Evolutionary conservation across 768 basidiomycete species (phyloP).

Genomic region (Hortiboletus campestris): DNA sequence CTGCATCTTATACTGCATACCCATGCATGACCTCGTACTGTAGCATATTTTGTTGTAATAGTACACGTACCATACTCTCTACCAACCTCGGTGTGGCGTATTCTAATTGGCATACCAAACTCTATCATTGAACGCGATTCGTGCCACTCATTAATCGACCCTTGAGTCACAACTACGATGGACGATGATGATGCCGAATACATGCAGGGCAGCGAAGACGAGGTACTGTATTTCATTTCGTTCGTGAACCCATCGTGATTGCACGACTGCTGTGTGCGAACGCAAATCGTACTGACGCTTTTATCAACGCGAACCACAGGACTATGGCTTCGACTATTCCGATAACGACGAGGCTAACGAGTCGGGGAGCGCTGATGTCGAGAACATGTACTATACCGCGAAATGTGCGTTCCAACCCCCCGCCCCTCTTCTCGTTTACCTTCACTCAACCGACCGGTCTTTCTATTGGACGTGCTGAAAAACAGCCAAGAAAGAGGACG

Average conservation of each 20-base stretch:
- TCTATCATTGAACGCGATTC: not conserved
- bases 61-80: not conserved
- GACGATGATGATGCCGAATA: slow-evolving; percentile 95
- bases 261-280: not conserved
- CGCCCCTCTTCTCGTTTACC: not conserved
- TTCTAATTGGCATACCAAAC: not conserved
- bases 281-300: slow-evolving; percentile 1
- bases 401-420: slow-evolving; percentile 64
- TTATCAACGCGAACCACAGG: slow-evolving; percentile 43
- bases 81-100: not conserved
- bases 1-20: slow-evolving; percentile 19
- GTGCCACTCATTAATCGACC: slow-evolving; percentile 6
- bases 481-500: slow-evolving; percentile 90
- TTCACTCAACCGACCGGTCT: not conserved
- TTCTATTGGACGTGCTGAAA: not conserved
- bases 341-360: slow-evolving; percentile 84
- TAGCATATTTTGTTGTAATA: slow-evolving; percentile 24
- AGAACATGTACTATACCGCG: slow-evolving; percentile 98
- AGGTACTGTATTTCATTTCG: slow-evolving; percentile 45
- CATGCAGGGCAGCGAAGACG: slow-evolving; percentile 86
- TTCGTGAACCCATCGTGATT: slow-evolving; percentile 1
- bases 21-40: slow-evolving; percentile 27
- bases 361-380: slow-evolving; percentile 81
- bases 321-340: slow-evolving; percentile 96
- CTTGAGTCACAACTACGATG: slow-evolving; percentile 43